Conservation (phyloP, 192 early-diverging fungal species). For the Podochytrium sp. region DNA sequence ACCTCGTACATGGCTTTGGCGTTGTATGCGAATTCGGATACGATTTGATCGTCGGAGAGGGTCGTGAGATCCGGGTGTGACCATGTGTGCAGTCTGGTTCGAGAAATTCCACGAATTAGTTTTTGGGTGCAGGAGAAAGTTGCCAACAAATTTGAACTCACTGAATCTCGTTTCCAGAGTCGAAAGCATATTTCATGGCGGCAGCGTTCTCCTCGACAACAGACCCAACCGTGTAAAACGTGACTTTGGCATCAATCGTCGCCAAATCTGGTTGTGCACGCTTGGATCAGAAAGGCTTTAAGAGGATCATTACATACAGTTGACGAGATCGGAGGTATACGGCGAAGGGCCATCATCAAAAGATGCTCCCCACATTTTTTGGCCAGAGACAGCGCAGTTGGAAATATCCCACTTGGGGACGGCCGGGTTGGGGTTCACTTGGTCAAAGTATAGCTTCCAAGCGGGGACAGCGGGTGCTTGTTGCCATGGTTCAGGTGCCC, state of each 20-base stretch:
- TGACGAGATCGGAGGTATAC: slow-evolving; percentile 2
- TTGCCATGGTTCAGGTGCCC: not conserved
- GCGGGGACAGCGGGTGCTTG: not conserved
- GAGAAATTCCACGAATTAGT: no score
- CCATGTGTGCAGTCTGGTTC: slow-evolving; percentile 59
- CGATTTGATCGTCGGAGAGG: slow-evolving; percentile 67
- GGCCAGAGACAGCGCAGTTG: slow-evolving; percentile 17
- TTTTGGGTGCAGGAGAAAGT: no score
- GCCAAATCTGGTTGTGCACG: slow-evolving; percentile 14
- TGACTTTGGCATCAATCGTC: slow-evolving; percentile 22
- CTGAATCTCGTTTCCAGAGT: slow-evolving; percentile 37
- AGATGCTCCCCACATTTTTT: slow-evolving; percentile 33
- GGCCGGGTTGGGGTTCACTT: not conserved
- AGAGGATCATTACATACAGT: slow-evolving; percentile 13
- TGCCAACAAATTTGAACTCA: no score
- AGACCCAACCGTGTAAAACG: slow-evolving; percentile 39
- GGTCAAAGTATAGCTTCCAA: not conserved
- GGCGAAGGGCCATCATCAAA: slow-evolving; percentile 38
- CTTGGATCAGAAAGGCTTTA: no score
- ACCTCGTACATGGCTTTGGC: slow-evolving; percentile 39
- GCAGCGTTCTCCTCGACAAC: slow-evolving; percentile 12
- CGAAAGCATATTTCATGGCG: not conserved
- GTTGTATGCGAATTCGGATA: slow-evolving; percentile 72
- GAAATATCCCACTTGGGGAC: slow-evolving; percentile 23
- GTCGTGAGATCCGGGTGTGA: slow-evolving; percentile 60